phyloP scores from a whole-genome alignment of 768 basidiomycete genomes.

The Tulasnella sp. region DNA sequence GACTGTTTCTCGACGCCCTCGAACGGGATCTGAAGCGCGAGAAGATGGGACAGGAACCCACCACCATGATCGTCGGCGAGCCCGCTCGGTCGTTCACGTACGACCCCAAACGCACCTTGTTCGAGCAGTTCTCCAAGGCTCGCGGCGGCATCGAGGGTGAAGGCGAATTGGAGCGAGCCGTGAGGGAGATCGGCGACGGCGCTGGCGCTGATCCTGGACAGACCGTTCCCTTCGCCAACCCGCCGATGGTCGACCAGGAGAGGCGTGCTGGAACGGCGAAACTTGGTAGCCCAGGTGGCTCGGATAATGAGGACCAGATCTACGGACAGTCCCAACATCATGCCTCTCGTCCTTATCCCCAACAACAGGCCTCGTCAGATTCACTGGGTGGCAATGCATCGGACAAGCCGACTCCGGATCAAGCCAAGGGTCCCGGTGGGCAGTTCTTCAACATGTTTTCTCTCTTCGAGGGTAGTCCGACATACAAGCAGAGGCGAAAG shows the following conservation, averaged over 20 bases:
- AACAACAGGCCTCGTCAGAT: not conserved
- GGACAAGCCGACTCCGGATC: slow-evolving; percentile 1
- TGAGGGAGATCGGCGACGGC: not conserved
- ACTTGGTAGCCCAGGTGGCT: not conserved
- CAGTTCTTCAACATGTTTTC: slow-evolving; percentile 56
- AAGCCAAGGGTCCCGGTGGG: not conserved
- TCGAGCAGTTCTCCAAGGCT: slow-evolving; percentile 68
- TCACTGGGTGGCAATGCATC: not conserved
- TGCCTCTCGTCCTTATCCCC: not conserved
- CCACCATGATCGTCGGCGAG: slow-evolving; percentile 64
- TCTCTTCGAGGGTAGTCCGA: slow-evolving; percentile 73
- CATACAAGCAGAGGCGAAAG: slow-evolving; percentile 83
- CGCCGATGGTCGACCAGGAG: not conserved
- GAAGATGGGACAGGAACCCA: slow-evolving; percentile 79
- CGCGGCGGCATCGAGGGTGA: slow-evolving; percentile 19
- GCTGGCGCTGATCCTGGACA: not conserved
- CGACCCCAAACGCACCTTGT: slow-evolving; percentile 73
- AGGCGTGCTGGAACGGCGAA: not conserved
- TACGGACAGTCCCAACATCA: not conserved
- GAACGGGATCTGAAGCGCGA: slow-evolving; percentile 95
- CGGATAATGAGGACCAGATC: not conserved
- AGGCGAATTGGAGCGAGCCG: slow-evolving; percentile 17
- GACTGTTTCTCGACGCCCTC: slow-evolving; percentile 91
- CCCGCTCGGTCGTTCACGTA: slow-evolving; percentile 83
- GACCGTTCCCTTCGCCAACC: not conserved